Conservation (phyloP, 2,329 filamentous ascomycete species). For the Penicillium sp. region DNA sequence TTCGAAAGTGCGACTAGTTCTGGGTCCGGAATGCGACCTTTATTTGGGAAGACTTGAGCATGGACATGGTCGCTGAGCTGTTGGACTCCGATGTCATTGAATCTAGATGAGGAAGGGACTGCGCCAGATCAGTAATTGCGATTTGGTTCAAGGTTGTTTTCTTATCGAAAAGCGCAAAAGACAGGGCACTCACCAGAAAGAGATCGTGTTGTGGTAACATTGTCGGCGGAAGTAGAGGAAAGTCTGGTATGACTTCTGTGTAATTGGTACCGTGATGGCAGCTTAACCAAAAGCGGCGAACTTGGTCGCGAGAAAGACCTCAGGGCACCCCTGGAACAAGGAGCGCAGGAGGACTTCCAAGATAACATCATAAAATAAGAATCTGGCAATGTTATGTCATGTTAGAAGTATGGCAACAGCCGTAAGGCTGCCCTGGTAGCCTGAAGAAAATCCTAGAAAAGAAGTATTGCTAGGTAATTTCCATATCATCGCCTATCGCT, state of each 20-base stretch:
- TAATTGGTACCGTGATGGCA: slow-evolving; percentile 15
- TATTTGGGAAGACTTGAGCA: slow-evolving; percentile 72
- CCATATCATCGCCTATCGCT: slow-evolving; percentile 26
- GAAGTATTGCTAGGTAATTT: slow-evolving; percentile 8
- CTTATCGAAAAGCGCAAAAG: neutral
- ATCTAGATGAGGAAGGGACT: slow-evolving; percentile 60
- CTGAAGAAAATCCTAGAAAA: neutral
- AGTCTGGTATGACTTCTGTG: slow-evolving; percentile 16
- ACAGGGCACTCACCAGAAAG: slow-evolving; percentile 30
- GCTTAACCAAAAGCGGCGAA: slow-evolving; percentile 17
- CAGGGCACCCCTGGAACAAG: slow-evolving; percentile 34
- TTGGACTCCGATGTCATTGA: slow-evolving; percentile 92
- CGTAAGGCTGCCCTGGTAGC: slow-evolving; percentile 10
- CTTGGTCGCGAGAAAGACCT: slow-evolving; percentile 29
- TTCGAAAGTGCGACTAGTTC: slow-evolving; percentile 77
- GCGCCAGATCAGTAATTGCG: slow-evolving; percentile 19
- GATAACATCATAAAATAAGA: slow-evolving; percentile 22
- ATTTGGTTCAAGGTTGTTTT: slow-evolving; percentile 2
- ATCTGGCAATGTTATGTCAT: slow-evolving; percentile 23
- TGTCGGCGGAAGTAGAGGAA: slow-evolving; percentile 11
- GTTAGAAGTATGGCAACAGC: slow-evolving; percentile 19
- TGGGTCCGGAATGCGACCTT: slow-evolving; percentile 56
- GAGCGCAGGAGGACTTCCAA: slow-evolving; percentile 30
- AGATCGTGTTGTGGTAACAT: slow-evolving; percentile 14
- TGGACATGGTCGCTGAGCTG: slow-evolving; percentile 84